Percentiles rank a stretch among this genome's conserved stretches.
These are phyloP conservation scores for Leucocoprinus sp. DNA, from an alignment of 768 basidiomycete species.

Conservation along the genomic window DNA sequence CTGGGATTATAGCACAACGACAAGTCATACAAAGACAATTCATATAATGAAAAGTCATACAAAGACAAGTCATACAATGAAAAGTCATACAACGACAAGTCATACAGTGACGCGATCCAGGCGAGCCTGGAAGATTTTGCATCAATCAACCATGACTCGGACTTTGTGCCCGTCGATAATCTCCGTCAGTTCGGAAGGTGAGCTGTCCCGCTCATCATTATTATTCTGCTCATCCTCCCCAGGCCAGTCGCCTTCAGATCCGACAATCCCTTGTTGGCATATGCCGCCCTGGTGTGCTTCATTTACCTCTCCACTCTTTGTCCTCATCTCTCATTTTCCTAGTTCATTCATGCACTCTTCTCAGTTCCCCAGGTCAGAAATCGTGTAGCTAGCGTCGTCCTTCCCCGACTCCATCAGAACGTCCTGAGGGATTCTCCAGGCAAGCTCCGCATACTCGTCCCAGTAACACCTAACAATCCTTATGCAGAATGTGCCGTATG, in stretches of 20 bases:
- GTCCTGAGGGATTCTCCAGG: constrained; percentile 21
- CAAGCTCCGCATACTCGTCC: constrained; percentile 11
- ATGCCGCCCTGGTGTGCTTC: constrained; percentile 48
- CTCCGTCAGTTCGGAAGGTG: constrained; percentile 53
- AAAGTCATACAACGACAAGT: constrained; percentile 55
- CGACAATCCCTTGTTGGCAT: constrained; percentile 38
- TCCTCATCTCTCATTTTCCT: neutral
- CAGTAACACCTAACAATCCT: neutral
- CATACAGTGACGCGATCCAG: constrained; percentile 62
- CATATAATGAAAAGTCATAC: constrained; percentile 35
- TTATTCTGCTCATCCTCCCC: neutral
- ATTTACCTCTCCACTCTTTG: neutral
- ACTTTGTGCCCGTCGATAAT: constrained; percentile 44
- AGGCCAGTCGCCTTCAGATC: constrained; percentile 73
- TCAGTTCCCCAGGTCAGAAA: constrained; percentile 65
- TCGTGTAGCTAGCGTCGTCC: constrained; percentile 24
- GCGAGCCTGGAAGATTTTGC: constrained; percentile 54
- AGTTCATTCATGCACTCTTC: constrained; percentile 54
- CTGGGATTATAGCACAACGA: constrained; percentile 47
- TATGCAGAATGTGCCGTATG: constrained; percentile 39
- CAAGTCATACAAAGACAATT: constrained; percentile 51
- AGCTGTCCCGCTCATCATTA: neutral
- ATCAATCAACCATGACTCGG: constrained; percentile 38
- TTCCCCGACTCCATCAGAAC: constrained; percentile 21
- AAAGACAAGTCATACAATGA: constrained; percentile 39